Evolutionary conservation across 2,329 filamentous ascomycete genomes (phyloP).

Genomic region (Fusarium poae): DNA sequence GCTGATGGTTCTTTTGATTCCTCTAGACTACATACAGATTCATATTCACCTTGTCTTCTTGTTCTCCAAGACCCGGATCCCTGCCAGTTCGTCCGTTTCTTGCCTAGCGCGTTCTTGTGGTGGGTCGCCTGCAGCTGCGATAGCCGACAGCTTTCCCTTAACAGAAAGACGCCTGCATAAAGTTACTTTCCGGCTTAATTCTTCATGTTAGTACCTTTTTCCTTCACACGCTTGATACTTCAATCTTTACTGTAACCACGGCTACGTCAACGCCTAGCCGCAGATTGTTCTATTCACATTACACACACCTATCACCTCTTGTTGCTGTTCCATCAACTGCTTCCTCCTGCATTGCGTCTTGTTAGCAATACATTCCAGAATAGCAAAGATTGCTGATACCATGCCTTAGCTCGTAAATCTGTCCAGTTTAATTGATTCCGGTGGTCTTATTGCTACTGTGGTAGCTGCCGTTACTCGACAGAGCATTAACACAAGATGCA

Average conservation of each 20-base stretch:
- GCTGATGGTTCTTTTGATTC: constrained; percentile 44
- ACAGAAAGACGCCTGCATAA: constrained; percentile 33
- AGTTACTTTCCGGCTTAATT: constrained; percentile 41
- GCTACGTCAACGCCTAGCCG: constrained; percentile 42
- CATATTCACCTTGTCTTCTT: constrained; percentile 25
- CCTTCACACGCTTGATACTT: constrained; percentile 26
- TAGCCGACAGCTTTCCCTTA: constrained; percentile 42
- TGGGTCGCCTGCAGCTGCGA: constrained; percentile 42
- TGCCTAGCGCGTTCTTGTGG: constrained; percentile 44
- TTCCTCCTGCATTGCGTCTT: constrained; percentile 13
- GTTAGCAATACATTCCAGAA: constrained; percentile 29
- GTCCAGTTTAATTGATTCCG: constrained; percentile 41
- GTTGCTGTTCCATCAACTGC: constrained; percentile 23
- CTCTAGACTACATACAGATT: constrained; percentile 47
- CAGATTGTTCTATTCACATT: constrained; percentile 17
- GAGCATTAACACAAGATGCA: constrained; percentile 53
- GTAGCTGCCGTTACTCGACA: constrained; percentile 42
- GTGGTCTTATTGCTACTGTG: constrained; percentile 40
- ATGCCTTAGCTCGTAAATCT: constrained; percentile 49
- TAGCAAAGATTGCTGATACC: constrained; percentile 51
- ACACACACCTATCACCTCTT: constrained; percentile 1
- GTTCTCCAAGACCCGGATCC: constrained; percentile 39
- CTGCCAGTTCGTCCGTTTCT: constrained; percentile 35
- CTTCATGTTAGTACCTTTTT: constrained; percentile 47
- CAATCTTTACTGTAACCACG: constrained; percentile 25